Evolutionary conservation across 371 early-diverging fungal species (phyloP).

Genomic region (Rhizopus microsporus): DNA sequence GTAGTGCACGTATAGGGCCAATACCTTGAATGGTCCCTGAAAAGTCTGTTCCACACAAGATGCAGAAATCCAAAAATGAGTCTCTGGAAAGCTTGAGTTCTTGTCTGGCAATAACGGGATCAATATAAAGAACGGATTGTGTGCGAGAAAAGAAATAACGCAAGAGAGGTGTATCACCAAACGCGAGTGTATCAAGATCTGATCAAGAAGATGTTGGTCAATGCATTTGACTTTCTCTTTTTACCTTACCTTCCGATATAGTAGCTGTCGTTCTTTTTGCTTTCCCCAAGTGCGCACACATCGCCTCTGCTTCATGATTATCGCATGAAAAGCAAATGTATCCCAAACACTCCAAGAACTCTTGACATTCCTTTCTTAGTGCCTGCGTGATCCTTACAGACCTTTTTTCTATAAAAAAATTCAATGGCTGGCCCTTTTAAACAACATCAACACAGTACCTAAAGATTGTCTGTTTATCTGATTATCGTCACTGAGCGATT

Average conservation of each 20-base stretch:
- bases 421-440: neutral
- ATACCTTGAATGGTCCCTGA: constrained; percentile 64
- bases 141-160: constrained; percentile 48
- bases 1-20: constrained; percentile 63
- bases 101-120: constrained; percentile 54
- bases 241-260: constrained; percentile 66
- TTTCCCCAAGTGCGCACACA: constrained; percentile 63
- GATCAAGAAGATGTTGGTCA: constrained; percentile 7
- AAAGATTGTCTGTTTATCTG: constrained; percentile 29
- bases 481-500: constrained; percentile 28
- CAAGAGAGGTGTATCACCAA: constrained; percentile 59
- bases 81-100: constrained; percentile 54
- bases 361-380: constrained; percentile 50
- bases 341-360: constrained; percentile 54
- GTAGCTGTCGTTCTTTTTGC: constrained; percentile 54
- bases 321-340: constrained; percentile 49
- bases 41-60: constrained; percentile 84
- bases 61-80: constrained; percentile 73
- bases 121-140: constrained; percentile 50
- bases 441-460: constrained; percentile 13
- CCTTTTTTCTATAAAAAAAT: constrained; percentile 49
- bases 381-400: constrained; percentile 51
- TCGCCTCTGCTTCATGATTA: constrained; percentile 67
- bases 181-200: constrained; percentile 60
- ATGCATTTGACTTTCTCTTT: neutral